A percentile compares a stretch with the other conserved stretches of the same genome.
Conservation (phyloP, 2,329 filamentous ascomycete species). For the Waltergamsia citrina region DNA sequence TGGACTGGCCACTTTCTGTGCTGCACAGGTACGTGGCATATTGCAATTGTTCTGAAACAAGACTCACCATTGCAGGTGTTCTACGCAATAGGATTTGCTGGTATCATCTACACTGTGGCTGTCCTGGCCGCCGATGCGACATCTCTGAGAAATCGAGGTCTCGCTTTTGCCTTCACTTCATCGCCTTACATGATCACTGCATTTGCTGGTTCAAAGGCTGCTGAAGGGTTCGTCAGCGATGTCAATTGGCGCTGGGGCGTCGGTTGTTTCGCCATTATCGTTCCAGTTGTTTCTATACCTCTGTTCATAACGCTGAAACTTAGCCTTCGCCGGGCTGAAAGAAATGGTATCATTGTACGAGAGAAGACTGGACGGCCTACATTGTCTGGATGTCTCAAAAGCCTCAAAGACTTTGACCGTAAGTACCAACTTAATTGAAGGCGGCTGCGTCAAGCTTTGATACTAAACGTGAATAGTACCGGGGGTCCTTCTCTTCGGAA, state of each 20-base stretch:
- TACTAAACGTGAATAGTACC: slow-evolving; percentile 18
- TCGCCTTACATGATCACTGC: slow-evolving; percentile 36
- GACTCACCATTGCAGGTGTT: slow-evolving; percentile 33
- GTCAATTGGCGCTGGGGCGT: slow-evolving; percentile 33
- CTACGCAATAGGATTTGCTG: slow-evolving; percentile 50
- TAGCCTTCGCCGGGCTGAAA: slow-evolving; percentile 47
- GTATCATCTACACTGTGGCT: slow-evolving; percentile 51
- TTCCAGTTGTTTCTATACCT: slow-evolving; percentile 42
- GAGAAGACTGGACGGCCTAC: slow-evolving; percentile 32
- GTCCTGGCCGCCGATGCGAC: slow-evolving; percentile 59
- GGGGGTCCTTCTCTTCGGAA: slow-evolving; percentile 47
- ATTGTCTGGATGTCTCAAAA: too few relatives aligned
- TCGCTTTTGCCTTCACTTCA: slow-evolving; percentile 27
- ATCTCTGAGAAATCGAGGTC: slow-evolving; percentile 22
- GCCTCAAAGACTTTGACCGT: slow-evolving; percentile 48
- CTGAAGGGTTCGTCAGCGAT: slow-evolving; percentile 17
- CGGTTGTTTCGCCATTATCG: slow-evolving; percentile 50
- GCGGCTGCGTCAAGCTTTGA: neutral
- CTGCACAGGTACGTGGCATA: slow-evolving; percentile 28
- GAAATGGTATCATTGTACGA: slow-evolving; percentile 29
- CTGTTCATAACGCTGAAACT: slow-evolving; percentile 42
- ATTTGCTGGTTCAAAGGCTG: slow-evolving; percentile 25
- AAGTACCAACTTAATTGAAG: too few relatives aligned
- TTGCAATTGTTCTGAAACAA: neutral
- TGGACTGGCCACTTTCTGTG: slow-evolving; percentile 31